Conservation (phyloP, 2,329 filamentous ascomycete genomes). For the Fusarium armeniacum region DNA sequence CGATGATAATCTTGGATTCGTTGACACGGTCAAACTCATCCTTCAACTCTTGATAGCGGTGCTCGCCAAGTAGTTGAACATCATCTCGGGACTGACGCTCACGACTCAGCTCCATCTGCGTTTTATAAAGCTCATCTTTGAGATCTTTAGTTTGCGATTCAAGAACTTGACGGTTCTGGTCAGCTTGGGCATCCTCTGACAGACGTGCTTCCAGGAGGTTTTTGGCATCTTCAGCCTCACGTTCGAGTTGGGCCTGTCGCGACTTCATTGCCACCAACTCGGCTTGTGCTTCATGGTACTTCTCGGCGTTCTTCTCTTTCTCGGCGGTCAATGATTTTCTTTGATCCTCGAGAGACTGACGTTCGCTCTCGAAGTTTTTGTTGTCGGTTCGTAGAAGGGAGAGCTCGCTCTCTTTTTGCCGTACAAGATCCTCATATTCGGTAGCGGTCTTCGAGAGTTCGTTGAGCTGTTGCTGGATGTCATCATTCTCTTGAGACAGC, state of each 20-base stretch:
- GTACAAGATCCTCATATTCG: slow-evolving; percentile 93
- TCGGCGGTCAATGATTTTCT: slow-evolving; percentile 78
- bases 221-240: slow-evolving; percentile 91
- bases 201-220: slow-evolving; percentile 88
- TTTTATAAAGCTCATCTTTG: slow-evolving; percentile 85
- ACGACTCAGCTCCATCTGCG: slow-evolving; percentile 89
- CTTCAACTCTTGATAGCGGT: slow-evolving; percentile 85
- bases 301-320: slow-evolving; percentile 81
- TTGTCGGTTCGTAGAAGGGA: slow-evolving; percentile 86
- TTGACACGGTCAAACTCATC: slow-evolving; percentile 89
- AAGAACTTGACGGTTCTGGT: slow-evolving; percentile 83
- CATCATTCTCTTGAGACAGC: slow-evolving; percentile 82
- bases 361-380: slow-evolving; percentile 85
- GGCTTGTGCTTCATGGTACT: slow-evolving; percentile 86
- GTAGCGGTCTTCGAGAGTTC: slow-evolving; percentile 92
- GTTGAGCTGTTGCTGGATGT: slow-evolving; percentile 85
- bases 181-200: slow-evolving; percentile 88
- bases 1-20: slow-evolving; percentile 95
- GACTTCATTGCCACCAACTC: slow-evolving; percentile 89
- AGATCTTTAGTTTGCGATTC: slow-evolving; percentile 90
- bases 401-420: slow-evolving; percentile 94
- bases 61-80: slow-evolving; percentile 89
- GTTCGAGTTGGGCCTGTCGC: slow-evolving; percentile 85
- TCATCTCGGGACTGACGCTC: slow-evolving; percentile 96
- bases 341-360: slow-evolving; percentile 82